phyloP scores from a whole-genome alignment of 1,284 basidiomycete species.

The Leccinum huronense region DNA sequence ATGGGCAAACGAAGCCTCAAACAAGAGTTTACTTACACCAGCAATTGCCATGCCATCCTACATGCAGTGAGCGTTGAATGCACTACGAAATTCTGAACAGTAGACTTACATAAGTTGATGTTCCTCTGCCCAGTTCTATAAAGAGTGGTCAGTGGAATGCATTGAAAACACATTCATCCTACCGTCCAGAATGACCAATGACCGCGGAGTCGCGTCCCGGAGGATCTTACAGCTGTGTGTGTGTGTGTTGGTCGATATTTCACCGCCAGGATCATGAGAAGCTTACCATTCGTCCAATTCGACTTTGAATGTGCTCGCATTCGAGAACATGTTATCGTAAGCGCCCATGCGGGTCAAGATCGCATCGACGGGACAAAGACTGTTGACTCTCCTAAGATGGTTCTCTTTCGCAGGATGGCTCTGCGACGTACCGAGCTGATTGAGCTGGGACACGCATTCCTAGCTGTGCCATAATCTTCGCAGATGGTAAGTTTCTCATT shows the following conservation, averaged over 20 bases:
- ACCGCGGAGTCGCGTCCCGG: conserved; percentile 86
- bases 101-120: conserved; percentile 72
- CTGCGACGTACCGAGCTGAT: conserved; percentile 61
- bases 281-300: conserved; percentile 90
- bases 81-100: conserved; percentile 19
- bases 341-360: conserved; percentile 99
- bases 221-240: conserved; percentile 80
- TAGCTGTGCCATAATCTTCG: conserved; percentile 90
- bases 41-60: conserved; percentile 97
- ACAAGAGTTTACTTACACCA: conserved; percentile 49
- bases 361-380: conserved; percentile 86
- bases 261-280: background rate
- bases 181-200: conserved; percentile 95
- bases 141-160: conserved; percentile 14
- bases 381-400: conserved; percentile 30
- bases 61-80: conserved; percentile 16
- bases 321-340: conserved; percentile 96
- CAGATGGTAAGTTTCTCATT: conserved; percentile 11
- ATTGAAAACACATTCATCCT: conserved; percentile 24
- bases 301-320: conserved; percentile 94
- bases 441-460: conserved; percentile 97
- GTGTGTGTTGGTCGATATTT: background rate
- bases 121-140: conserved; percentile 85
- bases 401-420: background rate
- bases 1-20: conserved; percentile 10